Conservation (phyloP, 2,329 filamentous ascomycete genomes). For the Fusarium incarnatum region DNA sequence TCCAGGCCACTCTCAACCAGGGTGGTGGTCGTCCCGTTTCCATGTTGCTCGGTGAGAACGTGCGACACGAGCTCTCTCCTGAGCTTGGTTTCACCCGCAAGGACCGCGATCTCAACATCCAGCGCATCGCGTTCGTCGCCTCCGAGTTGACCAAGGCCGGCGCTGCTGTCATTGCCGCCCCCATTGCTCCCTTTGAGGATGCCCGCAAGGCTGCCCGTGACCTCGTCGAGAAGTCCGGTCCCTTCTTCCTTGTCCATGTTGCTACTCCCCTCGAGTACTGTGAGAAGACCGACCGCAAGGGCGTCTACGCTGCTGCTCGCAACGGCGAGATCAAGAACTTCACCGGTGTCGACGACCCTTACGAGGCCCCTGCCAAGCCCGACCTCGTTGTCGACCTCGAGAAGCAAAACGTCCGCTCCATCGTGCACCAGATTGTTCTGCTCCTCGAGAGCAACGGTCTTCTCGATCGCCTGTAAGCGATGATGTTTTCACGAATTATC, state of each 20-base stretch:
- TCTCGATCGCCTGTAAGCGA: constrained; percentile 73
- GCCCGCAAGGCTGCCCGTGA: constrained; percentile 83
- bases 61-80: constrained; percentile 90
- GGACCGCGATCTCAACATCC: constrained; percentile 95
- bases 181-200: constrained; percentile 91
- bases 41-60: constrained; percentile 93
- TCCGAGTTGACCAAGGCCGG: constrained; percentile 93
- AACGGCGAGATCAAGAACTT: constrained; percentile 96
- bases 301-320: constrained; percentile 86
- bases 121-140: constrained; percentile 95
- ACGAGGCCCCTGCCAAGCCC: constrained; percentile 84
- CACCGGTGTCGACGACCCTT: constrained; percentile 97
- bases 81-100: constrained; percentile 95
- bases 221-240: constrained; percentile 86
- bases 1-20: constrained; percentile 98
- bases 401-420: constrained; percentile 89
- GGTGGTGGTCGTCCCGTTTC: constrained; percentile 95
- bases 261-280: constrained; percentile 91
- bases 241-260: constrained; percentile 96
- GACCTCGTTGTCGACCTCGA: constrained; percentile 86
- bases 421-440: constrained; percentile 96
- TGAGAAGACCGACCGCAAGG: constrained; percentile 94
- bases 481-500: constrained; percentile 18
- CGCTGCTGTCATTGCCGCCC: constrained; percentile 93
- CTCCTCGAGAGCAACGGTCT: constrained; percentile 90